Percentiles rank a stretch among this genome's conserved stretches.
These are phyloP conservation scores for Fusarium sambucinum DNA, from an alignment of 2,329 filamentous ascomycete genomes.

Conservation along the genomic window DNA sequence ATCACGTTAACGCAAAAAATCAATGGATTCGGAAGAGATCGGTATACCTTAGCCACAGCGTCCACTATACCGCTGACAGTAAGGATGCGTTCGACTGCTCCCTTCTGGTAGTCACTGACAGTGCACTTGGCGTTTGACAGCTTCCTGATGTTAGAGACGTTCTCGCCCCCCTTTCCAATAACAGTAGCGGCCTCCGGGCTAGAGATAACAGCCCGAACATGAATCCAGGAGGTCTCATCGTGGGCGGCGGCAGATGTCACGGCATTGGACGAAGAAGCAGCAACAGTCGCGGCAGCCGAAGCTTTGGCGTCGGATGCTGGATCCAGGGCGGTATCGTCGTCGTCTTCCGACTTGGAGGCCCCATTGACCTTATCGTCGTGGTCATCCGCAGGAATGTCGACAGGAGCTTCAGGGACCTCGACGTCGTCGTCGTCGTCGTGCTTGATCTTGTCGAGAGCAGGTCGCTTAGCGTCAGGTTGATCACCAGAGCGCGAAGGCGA, in stretches of 20 bases:
- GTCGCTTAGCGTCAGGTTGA: conserved; percentile 96
- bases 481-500: conserved; percentile 92
- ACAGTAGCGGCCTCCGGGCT: conserved; percentile 97
- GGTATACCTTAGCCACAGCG: conserved; percentile 89
- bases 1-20: conserved; percentile 46
- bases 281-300: conserved; percentile 55
- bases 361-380: conserved; percentile 64
- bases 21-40: neutral
- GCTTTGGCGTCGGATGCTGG: conserved; percentile 56
- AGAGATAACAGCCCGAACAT: conserved; percentile 95
- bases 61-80: conserved; percentile 97
- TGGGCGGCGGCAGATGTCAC: conserved; percentile 69
- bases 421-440: conserved; percentile 71
- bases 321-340: conserved; percentile 44
- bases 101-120: conserved; percentile 97
- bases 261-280: conserved; percentile 52
- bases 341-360: conserved; percentile 55
- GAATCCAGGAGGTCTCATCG: conserved; percentile 96
- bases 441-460: conserved; percentile 92
- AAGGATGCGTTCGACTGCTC: conserved; percentile 95
- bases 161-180: conserved; percentile 98
- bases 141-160: conserved; percentile 95
- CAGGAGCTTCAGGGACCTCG: conserved; percentile 56
- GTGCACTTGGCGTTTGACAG: conserved; percentile 98
- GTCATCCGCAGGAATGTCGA: conserved; percentile 57